Evolutionary conservation across 495 filamentous ascomycete species (phyloP), one percentile per base, ranked within the genome.

Genomic region (Aspergillus steynii): DNA sequence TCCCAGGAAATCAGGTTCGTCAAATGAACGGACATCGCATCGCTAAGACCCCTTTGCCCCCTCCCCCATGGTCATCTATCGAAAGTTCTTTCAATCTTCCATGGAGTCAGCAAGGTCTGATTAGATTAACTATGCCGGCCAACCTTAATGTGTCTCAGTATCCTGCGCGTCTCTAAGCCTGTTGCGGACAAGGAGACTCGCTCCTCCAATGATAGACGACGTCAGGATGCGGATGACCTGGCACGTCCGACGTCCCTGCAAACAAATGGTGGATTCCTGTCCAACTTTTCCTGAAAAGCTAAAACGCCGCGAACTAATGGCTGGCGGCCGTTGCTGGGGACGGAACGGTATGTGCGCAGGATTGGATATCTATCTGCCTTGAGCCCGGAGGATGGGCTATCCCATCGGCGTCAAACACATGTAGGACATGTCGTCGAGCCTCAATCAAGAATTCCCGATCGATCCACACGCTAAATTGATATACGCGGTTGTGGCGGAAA

Each of bases 401-500:
- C 20, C 20, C 20, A 20, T 20, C 20, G 20, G 20, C 20, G 20
- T 20, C 20, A 20, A 20, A 20, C 20, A 20, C 20, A 20, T 20
- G 20, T 20, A 20, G 20, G 20, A 20, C 20, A 9, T 8, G 2
- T 2, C 10, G 34, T 37, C 5, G 34, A 7, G 10, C 34, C 6
- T 37, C 34, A 37, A 37, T 2, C 5, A 4, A 37, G 34, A 2
- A 37, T 37, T 12, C 34, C 57, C 53, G 46, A 56, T 10, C 5
- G 48, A 61, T 64, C 56, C 51, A 55, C 55, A 58, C 53, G 48
- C 55, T 32, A 49, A 55, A 46, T 28, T 61, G 65, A 67, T 65
- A 61, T 66, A 12, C 61, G 70, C 68, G 68, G 70, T 55, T 73
- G 61, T 69, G 65, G 70, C 68, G 65, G 69, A 56, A 65, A 45